A percentile compares a stretch with the other conserved stretches of the same genome.
Evolutionary conservation across 106 monocot genomes (phyloP).

Genomic region (Allium cepa): DNA sequence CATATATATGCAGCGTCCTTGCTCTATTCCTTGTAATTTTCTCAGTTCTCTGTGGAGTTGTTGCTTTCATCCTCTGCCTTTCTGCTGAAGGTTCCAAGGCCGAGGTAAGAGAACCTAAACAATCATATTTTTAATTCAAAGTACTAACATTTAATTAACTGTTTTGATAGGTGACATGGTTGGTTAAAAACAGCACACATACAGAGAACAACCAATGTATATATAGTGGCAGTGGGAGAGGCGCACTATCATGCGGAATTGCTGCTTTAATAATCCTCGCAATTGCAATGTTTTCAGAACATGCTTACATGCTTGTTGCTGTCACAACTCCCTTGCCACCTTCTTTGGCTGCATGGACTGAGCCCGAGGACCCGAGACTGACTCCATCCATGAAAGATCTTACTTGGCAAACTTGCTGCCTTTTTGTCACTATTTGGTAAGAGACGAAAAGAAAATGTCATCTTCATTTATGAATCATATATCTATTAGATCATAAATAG

Average conservation of each 20-base stretch:
- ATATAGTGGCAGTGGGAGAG: conserved; percentile 54
- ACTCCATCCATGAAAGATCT: conserved; percentile 17
- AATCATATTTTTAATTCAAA: background rate
- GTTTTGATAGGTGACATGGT: conserved; percentile 32
- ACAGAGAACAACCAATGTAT: conserved; percentile 25
- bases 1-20: conserved; percentile 20
- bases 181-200: conserved; percentile 19
- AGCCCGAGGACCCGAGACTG: conserved; percentile 2
- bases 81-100: conserved; percentile 69
- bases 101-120: conserved; percentile 17
- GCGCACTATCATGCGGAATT: conserved; percentile 36
- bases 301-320: conserved; percentile 64
- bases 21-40: conserved; percentile 49
- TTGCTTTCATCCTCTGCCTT: conserved; percentile 62
- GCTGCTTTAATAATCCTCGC: conserved; percentile 64
- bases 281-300: conserved; percentile 58
- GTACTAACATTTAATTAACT: background rate
- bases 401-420: conserved; percentile 43
- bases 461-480: too few relatives aligned
- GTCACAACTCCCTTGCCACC: conserved; percentile 27
- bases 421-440: conserved; percentile 70
- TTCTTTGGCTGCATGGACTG: conserved; percentile 8
- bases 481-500: too few relatives aligned
- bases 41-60: conserved; percentile 62
- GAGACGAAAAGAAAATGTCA: background rate